A percentile compares a stretch with the other conserved stretches of the same genome.
These are phyloP conservation scores for Pachysolen tannophilus DNA, from an alignment of 805 yeast species.

Conservation along the genomic window DNA sequence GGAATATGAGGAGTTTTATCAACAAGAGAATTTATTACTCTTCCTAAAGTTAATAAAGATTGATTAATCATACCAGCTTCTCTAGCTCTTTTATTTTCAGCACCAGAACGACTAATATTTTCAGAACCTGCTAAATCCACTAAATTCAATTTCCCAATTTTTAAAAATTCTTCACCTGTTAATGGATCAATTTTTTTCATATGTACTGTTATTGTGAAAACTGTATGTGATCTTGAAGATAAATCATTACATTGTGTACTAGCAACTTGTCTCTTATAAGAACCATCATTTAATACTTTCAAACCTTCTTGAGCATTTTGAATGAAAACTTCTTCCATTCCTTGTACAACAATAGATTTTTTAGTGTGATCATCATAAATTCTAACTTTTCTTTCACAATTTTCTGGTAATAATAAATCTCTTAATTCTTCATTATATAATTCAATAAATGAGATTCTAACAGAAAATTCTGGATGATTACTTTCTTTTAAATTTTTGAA, in stretches of 20 bases:
- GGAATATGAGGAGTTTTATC: conserved; percentile 67
- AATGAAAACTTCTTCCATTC: conserved; percentile 47
- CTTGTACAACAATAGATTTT: conserved; percentile 42
- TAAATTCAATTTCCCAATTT: conserved; percentile 62
- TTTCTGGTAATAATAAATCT: conserved; percentile 47
- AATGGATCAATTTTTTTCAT: conserved; percentile 40
- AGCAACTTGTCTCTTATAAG: conserved; percentile 61
- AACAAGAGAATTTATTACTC: conserved; percentile 69
- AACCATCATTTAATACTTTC: conserved; percentile 45
- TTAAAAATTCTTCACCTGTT: conserved; percentile 41
- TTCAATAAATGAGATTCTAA: conserved; percentile 76
- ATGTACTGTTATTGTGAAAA: conserved; percentile 60
- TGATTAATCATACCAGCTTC: conserved; percentile 91
- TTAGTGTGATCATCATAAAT: conserved; percentile 44
- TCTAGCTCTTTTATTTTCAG: conserved; percentile 72
- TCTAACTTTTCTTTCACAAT: conserved; percentile 40
- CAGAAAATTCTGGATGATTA: conserved; percentile 47
- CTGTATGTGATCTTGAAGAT: conserved; percentile 75
- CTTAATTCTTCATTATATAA: conserved; percentile 80
- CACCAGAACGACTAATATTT: conserved; percentile 78
- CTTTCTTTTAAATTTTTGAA: conserved; percentile 37
- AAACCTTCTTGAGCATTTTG: conserved; percentile 44
- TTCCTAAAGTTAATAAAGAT: conserved; percentile 71
- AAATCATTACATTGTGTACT: conserved; percentile 70
- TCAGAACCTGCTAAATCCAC: conserved; percentile 94